Percentiles rank a stretch among this genome's conserved stretches.
Evolutionary conservation across 169 alveolate genomes (phyloP).

Genomic region (Plasmodium adleri): DNA sequence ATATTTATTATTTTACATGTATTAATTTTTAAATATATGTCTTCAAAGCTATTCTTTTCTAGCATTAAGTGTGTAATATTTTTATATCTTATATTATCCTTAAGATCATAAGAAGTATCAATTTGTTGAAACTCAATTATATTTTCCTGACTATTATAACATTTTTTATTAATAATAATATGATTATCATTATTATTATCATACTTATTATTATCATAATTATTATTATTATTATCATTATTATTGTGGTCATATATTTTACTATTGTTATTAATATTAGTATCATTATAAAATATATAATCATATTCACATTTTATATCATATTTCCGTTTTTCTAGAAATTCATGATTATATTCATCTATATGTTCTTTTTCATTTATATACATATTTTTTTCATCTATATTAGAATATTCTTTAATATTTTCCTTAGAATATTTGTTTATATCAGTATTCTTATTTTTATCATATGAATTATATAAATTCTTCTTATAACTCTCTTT

Average conservation of each 20-base stretch:
- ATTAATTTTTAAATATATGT: constrained; percentile 42
- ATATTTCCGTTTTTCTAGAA: constrained; percentile 40
- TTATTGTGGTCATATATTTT: constrained; percentile 14
- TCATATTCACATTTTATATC: constrained; percentile 71
- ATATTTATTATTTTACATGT: constrained; percentile 52
- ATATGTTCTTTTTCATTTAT: constrained; percentile 10
- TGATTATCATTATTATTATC: neutral
- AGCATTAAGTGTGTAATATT: constrained; percentile 62
- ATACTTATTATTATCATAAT: neutral
- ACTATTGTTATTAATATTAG: constrained; percentile 1
- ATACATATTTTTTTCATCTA: neutral
- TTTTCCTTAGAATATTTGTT: neutral
- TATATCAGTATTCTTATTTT: constrained; percentile 2
- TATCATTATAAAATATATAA: constrained; percentile 29
- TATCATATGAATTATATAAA: too few relatives aligned
- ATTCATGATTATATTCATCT: constrained; percentile 26
- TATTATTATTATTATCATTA: neutral
- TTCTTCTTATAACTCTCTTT: neutral
- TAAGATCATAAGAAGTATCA: constrained; percentile 39
- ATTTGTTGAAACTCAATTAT: constrained; percentile 47
- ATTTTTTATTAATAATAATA: constrained; percentile 9
- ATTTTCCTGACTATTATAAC: neutral
- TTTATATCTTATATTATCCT: constrained; percentile 40
- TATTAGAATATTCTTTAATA: neutral
- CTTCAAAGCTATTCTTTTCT: constrained; percentile 45